Conservation (phyloP, 345 rosid species). For the Rhodomyrtus tomentosa region DNA sequence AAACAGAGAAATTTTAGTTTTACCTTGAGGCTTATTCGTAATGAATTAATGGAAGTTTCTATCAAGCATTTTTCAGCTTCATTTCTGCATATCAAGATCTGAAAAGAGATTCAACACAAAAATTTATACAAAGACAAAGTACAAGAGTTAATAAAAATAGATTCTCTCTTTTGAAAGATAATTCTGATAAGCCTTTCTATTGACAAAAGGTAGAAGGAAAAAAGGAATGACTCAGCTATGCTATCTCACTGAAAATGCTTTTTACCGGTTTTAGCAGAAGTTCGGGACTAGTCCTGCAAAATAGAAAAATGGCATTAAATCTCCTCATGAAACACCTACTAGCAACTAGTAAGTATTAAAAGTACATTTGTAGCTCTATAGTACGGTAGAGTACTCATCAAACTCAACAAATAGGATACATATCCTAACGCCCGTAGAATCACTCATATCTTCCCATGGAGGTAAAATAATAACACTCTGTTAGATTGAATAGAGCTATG, state of each 20-base stretch:
- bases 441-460: background rate
- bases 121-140: background rate
- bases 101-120: conserved; percentile 2
- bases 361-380: background rate
- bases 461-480: background rate
- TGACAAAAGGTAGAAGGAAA: background rate
- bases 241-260: conserved; percentile 1
- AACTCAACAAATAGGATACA: background rate
- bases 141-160: background rate
- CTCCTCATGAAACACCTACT: background rate
- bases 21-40: conserved; percentile 95
- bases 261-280: conserved; percentile 93
- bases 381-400: background rate
- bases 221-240: background rate
- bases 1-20: background rate
- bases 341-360: background rate
- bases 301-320: background rate
- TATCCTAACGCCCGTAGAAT: background rate
- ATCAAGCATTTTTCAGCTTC: conserved; percentile 96
- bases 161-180: background rate
- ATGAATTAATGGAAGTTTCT: conserved; percentile 92
- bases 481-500: background rate
- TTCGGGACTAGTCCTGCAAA: conserved; percentile 89
- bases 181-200: background rate
- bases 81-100: conserved; percentile 91